Base-by-base conservation (phyloP, 306 rosid species). In the apple (Malus domestica) region DNA sequence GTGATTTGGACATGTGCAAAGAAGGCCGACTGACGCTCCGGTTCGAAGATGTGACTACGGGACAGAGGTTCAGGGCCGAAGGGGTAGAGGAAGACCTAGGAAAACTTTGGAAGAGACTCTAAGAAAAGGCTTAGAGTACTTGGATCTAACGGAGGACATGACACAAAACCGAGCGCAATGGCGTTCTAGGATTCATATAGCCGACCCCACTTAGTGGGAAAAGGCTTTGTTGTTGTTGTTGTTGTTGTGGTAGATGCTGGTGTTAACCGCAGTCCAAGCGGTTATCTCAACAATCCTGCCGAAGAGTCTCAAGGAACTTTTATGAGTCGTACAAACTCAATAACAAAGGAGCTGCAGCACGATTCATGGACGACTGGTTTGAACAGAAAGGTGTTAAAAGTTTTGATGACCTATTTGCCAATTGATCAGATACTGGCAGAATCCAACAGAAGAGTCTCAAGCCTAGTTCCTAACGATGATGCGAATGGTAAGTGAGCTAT, bases 331-430 rank as follows among this genome's bases (percentile, higher is more conserved):
- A 88, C 86, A 81, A 90, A 90, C 76, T 78, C 86, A 1, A 88
- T 71, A 90, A 90, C 81, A 86, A 90, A 83, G 96, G 96, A 7
- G 89, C 89, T 13, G 96, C 93, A 33, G 86, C 90, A 22, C 82
- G 93, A 32, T 90, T 88, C 78, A 88, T 90, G 96, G 96, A 90
- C 77, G 93, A 90, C 72, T 90, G 91, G 96, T 86, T 90, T 74
- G 88, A 83, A 62, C 81, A 71, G 45, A 71, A 77, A 19, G 80
- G 58, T 51, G 22, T 15, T 16, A 30, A 38, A 15, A 10, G 44
- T 30, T 72, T 67, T 35, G 79, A 78, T 40, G 70, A 63, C 59
- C 27, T 6, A 23, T 63, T 67, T 80, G 73, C 78, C 72, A 68
- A 30, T 76, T 65, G n/a, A 75, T 67, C 71, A 54, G 85, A 73